A percentile compares a stretch with the other conserved stretches of the same genome.
Evolutionary conservation across 495 filamentous ascomycete genomes (phyloP).

Genomic region (Penicillium soppii): DNA sequence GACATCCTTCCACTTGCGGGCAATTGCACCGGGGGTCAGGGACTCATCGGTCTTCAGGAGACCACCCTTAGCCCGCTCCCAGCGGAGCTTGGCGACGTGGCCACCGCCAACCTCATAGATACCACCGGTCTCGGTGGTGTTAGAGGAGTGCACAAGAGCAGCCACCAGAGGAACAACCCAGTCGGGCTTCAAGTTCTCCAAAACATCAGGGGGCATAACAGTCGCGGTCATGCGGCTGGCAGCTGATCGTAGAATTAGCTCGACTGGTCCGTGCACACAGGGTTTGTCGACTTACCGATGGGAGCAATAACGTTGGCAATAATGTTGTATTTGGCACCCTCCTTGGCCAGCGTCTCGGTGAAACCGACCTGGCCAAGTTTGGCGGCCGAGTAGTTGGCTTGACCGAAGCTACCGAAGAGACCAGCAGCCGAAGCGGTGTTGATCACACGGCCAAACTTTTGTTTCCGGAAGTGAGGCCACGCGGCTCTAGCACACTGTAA

Average conservation of each 20-base stretch:
- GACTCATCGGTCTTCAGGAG: slow-evolving; percentile 86
- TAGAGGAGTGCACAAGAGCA: slow-evolving; percentile 82
- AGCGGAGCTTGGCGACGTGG: slow-evolving; percentile 88
- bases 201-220: slow-evolving; percentile 92
- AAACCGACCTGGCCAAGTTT: slow-evolving; percentile 97
- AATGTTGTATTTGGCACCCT: slow-evolving; percentile 98
- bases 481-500: slow-evolving; percentile 82
- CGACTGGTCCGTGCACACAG: neutral
- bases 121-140: slow-evolving; percentile 76
- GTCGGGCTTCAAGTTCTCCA: slow-evolving; percentile 86
- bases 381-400: slow-evolving; percentile 96
- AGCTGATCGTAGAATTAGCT: slow-evolving; percentile 46
- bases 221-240: slow-evolving; percentile 97
- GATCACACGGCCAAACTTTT: slow-evolving; percentile 95
- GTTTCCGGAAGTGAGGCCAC: slow-evolving; percentile 97
- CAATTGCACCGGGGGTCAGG: slow-evolving; percentile 83
- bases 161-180: slow-evolving; percentile 97
- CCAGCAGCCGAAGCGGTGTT: slow-evolving; percentile 96
- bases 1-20: slow-evolving; percentile 85
- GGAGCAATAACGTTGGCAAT: slow-evolving; percentile 94
- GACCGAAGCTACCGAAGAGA: slow-evolving; percentile 93
- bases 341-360: slow-evolving; percentile 97
- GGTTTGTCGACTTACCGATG: slow-evolving; percentile 53
- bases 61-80: slow-evolving; percentile 91
- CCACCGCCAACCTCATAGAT: slow-evolving; percentile 96